phyloP scores from a whole-genome alignment of 2,329 filamentous ascomycete species.

The Venturia aucupariae region DNA sequence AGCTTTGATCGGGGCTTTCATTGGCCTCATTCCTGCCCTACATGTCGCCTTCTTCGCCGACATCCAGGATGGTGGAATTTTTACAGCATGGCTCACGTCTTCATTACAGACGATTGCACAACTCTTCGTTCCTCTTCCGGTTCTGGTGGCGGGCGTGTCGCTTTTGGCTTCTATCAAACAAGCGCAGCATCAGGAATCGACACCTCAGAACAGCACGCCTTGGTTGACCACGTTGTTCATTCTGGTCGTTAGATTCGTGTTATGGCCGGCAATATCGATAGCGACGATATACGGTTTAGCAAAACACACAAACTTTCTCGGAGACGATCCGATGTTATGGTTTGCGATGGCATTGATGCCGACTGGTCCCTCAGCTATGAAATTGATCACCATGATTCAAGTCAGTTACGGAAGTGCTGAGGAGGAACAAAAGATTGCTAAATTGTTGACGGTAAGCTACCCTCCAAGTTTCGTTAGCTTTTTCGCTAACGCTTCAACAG shows the following conservation, averaged over 20 bases:
- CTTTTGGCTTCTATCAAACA: conserved; percentile 40
- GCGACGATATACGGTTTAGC: conserved; percentile 14
- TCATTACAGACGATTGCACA: conserved; percentile 53
- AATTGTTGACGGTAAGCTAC: conserved; percentile 14
- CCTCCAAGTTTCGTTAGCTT: neutral
- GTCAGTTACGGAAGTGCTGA: conserved; percentile 13
- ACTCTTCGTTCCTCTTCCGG: conserved; percentile 55
- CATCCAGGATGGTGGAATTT: conserved; percentile 50
- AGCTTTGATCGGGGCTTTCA: conserved; percentile 46
- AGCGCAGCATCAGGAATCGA: conserved; percentile 36
- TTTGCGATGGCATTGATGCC: conserved; percentile 16
- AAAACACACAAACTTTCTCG: conserved; percentile 13
- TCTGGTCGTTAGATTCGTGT: conserved; percentile 46
- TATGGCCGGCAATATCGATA: conserved; percentile 43
- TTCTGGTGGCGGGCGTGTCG: conserved; percentile 59
- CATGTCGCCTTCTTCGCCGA: conserved; percentile 54
- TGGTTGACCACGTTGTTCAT: conserved; percentile 44
- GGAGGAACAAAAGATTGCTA: conserved; percentile 14
- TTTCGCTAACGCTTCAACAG: conserved; percentile 11
- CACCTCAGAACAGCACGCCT: conserved; percentile 33
- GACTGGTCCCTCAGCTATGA: conserved; percentile 16
- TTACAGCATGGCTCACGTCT: conserved; percentile 57
- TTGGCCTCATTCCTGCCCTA: conserved; percentile 51
- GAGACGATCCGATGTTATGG: conserved; percentile 16
- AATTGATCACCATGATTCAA: conserved; percentile 16